Conservation (phyloP, 2,329 filamentous ascomycete genomes). For the Ophiosphaerella herpotricha region DNA sequence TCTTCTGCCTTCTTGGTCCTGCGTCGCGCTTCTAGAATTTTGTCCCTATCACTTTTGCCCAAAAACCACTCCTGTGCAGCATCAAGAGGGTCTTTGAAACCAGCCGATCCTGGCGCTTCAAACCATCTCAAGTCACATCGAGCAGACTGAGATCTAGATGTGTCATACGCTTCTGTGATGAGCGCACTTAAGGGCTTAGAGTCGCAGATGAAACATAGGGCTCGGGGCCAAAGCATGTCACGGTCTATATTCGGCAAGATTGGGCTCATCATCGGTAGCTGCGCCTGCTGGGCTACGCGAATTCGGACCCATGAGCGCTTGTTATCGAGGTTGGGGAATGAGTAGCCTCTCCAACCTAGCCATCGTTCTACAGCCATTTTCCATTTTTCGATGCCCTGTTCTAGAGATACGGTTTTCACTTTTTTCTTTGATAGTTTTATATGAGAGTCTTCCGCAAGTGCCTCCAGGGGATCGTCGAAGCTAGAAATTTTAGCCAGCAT, state of each 20-base stretch:
- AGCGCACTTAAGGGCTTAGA: neutral
- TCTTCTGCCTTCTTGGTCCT: constrained; percentile 53
- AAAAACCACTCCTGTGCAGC: constrained; percentile 44
- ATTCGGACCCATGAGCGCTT: constrained; percentile 39
- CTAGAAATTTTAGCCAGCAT: constrained; percentile 35
- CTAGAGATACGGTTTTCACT: constrained; percentile 26
- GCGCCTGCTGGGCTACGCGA: constrained; percentile 21
- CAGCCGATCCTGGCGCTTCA: constrained; percentile 27
- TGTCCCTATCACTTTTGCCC: constrained; percentile 42
- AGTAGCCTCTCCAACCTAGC: constrained; percentile 43
- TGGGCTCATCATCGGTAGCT: constrained; percentile 16
- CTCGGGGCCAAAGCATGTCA: constrained; percentile 45
- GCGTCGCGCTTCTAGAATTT: constrained; percentile 43
- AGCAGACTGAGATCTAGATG: constrained; percentile 1
- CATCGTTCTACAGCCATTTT: constrained; percentile 39
- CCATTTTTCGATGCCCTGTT: constrained; percentile 41
- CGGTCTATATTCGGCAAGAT: constrained; percentile 14
- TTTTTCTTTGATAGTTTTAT: constrained; percentile 29
- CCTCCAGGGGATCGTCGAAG: constrained; percentile 36
- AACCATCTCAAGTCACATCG: constrained; percentile 34
- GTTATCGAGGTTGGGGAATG: constrained; percentile 28
- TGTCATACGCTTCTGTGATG: neutral
- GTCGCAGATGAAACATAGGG: constrained; percentile 38
- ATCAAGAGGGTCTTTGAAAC: constrained; percentile 45
- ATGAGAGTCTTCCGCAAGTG: constrained; percentile 18